Evolutionary conservation across 495 filamentous ascomycete genomes (phyloP), one percentile per base, ranked within the genome.

Genomic region (Daldinia childiae): DNA sequence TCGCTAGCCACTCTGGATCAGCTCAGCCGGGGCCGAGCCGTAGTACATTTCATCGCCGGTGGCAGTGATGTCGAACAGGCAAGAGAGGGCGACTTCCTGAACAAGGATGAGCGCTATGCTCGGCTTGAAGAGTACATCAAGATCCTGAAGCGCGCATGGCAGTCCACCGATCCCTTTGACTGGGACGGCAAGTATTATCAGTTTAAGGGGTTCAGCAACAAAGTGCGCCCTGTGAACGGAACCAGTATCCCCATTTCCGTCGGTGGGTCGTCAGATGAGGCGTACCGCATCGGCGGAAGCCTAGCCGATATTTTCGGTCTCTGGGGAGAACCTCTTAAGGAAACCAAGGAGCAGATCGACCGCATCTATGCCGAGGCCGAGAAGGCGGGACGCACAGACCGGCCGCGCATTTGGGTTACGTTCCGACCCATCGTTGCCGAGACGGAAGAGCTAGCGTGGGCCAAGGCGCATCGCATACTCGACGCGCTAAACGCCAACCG

Each of bases 31-130:
- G 85, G 85, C 26, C 83, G 85, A 4, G 84, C 79, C 11, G 85
- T 87, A 1, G 85, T 87, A 54, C 85, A 87, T 65, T 85, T 86
- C 62, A 86, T 87, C 71, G 85, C 85, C 24, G 85, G 85, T 24
- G 85, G 85, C 45, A 84, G 78, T 58, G 85, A 87, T 59, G 80
- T 71, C 4, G 85, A 87, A 48, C 85, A 87, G 62, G 84, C 84
- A 8, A 77, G 72, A 19, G 85, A 86, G 63, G 85, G 85, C 6
- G 85, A 87, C 62, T 87, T 85, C 69, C 74, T 86, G n/a, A 77
- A 65, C 72, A 87, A 87, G 62, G 81, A 84, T 1, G 72, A 86
- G 64, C 83, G 85, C 15, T 87, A 86, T 61, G 82, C 66, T 1
- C 81, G 85, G 0, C 75, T 86, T 6, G 85, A 86, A 60, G 85